Percentiles rank a stretch among this genome's conserved stretches.
phyloP scores from a whole-genome alignment of 495 filamentous ascomycete genomes.

The Lasiosphaeria ovina region DNA sequence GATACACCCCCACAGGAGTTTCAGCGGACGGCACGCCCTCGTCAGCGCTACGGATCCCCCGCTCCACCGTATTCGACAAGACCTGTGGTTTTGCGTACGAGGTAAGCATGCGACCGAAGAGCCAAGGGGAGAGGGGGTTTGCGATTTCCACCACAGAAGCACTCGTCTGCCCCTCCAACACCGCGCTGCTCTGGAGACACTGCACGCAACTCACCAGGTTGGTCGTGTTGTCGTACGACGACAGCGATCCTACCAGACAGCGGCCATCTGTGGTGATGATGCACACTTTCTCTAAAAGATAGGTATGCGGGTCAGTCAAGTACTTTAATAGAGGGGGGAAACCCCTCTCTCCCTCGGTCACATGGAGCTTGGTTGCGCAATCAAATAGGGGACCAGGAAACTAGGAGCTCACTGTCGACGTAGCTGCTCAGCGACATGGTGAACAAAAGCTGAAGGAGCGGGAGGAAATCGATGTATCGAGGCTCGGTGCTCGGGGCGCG shows the following conservation, averaged over 20 bases:
- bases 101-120: too few relatives aligned
- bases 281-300: constrained; percentile 73
- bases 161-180: background rate
- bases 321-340: constrained; percentile 18
- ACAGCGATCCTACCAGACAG: constrained; percentile 76
- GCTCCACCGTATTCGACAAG: constrained; percentile 78
- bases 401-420: constrained; percentile 12
- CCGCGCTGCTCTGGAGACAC: background rate
- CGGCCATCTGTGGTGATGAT: constrained; percentile 92
- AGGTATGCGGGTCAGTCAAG: constrained; percentile 11
- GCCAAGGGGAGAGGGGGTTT: background rate
- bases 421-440: constrained; percentile 18
- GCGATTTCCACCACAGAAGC: too few relatives aligned
- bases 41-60: constrained; percentile 80
- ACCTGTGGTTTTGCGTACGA: constrained; percentile 42
- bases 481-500: background rate
- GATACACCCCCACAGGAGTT: constrained; percentile 81
- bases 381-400: background rate
- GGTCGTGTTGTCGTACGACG: constrained; percentile 87
- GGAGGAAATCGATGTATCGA: background rate
- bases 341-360: background rate
- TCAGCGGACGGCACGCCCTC: constrained; percentile 78
- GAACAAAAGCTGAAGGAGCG: background rate
- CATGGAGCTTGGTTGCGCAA: background rate
- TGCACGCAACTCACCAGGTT: constrained; percentile 61